Percentiles rank a stretch among this genome's conserved stretches.
Evolutionary conservation across 768 basidiomycete species (phyloP).

Genomic region (Phlebiopsis flavidoalba): DNA sequence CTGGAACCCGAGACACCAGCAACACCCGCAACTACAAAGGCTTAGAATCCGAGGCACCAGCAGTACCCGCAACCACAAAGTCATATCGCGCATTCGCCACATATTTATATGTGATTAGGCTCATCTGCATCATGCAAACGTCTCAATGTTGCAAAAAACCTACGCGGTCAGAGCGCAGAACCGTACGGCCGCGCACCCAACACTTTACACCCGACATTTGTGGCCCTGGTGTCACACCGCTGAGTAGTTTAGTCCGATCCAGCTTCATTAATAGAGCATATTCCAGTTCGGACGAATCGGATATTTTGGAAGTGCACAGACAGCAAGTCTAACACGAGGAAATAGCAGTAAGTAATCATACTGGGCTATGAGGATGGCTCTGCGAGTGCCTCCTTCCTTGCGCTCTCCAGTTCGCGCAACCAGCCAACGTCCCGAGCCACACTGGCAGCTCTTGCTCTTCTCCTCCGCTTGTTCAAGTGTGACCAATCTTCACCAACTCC

Average conservation of each 20-base stretch:
- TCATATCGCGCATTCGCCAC: too few species aligned
- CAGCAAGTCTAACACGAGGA: not conserved
- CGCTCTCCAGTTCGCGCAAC: slow-evolving; percentile 31
- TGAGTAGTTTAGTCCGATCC: too few species aligned
- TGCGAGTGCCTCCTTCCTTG: slow-evolving; percentile 13
- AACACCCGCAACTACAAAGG: not conserved
- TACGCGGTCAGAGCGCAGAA: too few species aligned
- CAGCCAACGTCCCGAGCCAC: slow-evolving; percentile 37
- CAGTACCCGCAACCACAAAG: too few species aligned
- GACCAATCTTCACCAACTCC: slow-evolving; percentile 47
- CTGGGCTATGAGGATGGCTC: not conserved
- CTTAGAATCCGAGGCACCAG: not conserved
- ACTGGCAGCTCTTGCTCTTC: slow-evolving; percentile 39
- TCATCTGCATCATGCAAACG: too few species aligned
- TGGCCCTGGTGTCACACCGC: too few species aligned
- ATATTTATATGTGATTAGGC: too few species aligned
- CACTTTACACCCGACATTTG: too few species aligned
- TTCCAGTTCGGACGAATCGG: too few species aligned
- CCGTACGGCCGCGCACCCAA: too few species aligned
- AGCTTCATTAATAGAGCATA: too few species aligned
- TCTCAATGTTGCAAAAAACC: too few species aligned
- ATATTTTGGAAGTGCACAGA: not conserved
- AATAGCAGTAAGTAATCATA: not conserved
- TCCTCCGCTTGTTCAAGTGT: slow-evolving; percentile 54
- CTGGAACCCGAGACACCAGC: slow-evolving; percentile 23